Percentiles rank a stretch among this genome's conserved stretches.
Conservation (phyloP, 495 filamentous ascomycete species). For the Aspergillus coremiiformis region DNA sequence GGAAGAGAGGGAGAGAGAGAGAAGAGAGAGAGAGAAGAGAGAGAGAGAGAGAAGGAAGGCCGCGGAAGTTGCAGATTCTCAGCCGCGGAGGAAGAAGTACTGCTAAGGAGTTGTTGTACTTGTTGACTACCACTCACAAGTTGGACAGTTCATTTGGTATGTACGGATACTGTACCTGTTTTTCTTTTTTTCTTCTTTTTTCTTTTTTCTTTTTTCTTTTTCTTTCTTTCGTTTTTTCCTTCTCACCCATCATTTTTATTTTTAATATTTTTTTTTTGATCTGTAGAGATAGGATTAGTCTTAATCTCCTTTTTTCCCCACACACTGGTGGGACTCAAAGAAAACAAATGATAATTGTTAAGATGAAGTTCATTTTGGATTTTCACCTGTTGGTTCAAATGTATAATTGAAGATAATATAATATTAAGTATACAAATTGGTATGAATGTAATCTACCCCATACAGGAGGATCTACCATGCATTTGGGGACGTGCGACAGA, state of each 20-base stretch:
- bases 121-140: too few relatives aligned
- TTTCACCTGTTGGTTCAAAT: neutral
- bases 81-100: neutral
- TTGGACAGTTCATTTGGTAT: neutral
- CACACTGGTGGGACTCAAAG: too few relatives aligned
- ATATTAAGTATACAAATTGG: too few relatives aligned
- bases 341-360: neutral
- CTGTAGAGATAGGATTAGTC: neutral
- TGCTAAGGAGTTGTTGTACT: neutral
- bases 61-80: neutral
- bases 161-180: neutral
- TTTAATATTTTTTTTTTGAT: too few relatives aligned
- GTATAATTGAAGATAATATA: too few relatives aligned
- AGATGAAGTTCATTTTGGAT: neutral
- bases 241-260: neutral
- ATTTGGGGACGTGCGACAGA: neutral
- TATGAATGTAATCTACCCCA: neutral
- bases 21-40: neutral
- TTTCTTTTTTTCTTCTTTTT: neutral
- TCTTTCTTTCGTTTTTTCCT: neutral
- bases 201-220: neutral
- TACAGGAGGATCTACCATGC: neutral
- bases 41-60: too few relatives aligned
- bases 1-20: too few relatives aligned
- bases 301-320: too few relatives aligned